Percentiles rank a stretch among this genome's conserved stretches.
phyloP scores from a whole-genome alignment of 2,329 filamentous ascomycete genomes.

The Fusarium nelsonii region DNA sequence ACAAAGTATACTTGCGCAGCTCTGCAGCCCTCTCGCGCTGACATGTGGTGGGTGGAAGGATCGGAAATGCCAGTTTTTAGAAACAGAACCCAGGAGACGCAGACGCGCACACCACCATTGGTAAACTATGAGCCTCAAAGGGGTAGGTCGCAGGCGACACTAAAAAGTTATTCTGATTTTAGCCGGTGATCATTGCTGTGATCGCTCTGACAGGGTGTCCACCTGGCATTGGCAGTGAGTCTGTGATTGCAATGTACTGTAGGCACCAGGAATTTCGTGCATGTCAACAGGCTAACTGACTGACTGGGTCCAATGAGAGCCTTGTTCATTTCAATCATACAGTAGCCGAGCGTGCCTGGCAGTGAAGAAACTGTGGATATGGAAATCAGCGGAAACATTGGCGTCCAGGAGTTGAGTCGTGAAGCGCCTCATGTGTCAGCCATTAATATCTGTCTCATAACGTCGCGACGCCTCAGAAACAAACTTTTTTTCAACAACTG shows the following conservation, averaged over 20 bases:
- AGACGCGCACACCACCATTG: conserved; percentile 21
- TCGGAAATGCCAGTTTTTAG: conserved; percentile 31
- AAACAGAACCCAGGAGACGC: conserved; percentile 10
- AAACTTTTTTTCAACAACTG: conserved; percentile 1
- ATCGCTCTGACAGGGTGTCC: conserved; percentile 26
- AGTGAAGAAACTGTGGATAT: conserved; percentile 8
- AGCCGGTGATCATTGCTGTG: conserved; percentile 30
- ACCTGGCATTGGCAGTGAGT: conserved; percentile 21
- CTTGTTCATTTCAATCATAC: conserved; percentile 11
- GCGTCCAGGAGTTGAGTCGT: conserved; percentile 11
- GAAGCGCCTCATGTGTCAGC: conserved; percentile 39
- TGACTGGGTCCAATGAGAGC: conserved; percentile 9
- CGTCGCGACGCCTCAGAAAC: conserved; percentile 20
- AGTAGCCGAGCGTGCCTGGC: conserved; percentile 17
- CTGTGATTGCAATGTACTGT: not conserved
- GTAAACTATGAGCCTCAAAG: conserved; percentile 39
- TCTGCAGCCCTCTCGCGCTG: conserved; percentile 11
- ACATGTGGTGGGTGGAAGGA: conserved; percentile 30
- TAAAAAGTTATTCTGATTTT: conserved; percentile 26
- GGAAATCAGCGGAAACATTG: conserved; percentile 14
- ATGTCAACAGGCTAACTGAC: conserved; percentile 24
- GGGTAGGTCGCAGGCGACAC: conserved; percentile 31
- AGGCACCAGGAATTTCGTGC: conserved; percentile 38
- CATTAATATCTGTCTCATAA: conserved; percentile 17
- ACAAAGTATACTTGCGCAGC: conserved; percentile 24